These are phyloP conservation scores for Kalmusia sp. DNA, from an alignment of 2,329 filamentous ascomycete species.

Conservation along the genomic window DNA sequence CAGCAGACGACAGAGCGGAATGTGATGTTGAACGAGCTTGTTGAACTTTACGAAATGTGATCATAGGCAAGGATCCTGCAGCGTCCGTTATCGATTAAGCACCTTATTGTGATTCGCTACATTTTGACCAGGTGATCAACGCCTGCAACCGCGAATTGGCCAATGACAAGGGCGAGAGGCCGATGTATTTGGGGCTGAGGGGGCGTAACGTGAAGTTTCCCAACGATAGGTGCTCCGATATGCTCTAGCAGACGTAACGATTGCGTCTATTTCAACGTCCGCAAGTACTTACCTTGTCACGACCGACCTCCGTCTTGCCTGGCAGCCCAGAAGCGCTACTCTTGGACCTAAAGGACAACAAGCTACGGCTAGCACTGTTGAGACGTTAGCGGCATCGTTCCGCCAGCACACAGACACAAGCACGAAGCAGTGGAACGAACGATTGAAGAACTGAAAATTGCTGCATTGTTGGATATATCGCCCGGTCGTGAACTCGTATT, in stretches of 20 bases:
- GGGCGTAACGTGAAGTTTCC: not conserved
- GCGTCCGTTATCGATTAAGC: conserved; percentile 32
- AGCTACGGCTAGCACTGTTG: not conserved
- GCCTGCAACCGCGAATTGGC: conserved; percentile 26
- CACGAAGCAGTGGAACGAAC: not conserved
- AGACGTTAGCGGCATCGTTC: not conserved
- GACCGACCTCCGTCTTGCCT: not conserved
- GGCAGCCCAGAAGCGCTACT: no score
- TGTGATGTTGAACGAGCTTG: conserved; percentile 24
- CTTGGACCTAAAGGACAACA: no score
- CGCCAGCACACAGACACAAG: not conserved
- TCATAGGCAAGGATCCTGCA: conserved; percentile 29
- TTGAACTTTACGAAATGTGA: conserved; percentile 27
- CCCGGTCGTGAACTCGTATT: conserved; percentile 45
- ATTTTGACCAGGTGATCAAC: conserved; percentile 33
- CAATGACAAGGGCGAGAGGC: conserved; percentile 18
- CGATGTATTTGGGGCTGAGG: conserved; percentile 1
- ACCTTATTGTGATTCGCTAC: conserved; percentile 14
- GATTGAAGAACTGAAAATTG: conserved; percentile 27
- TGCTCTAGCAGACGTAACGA: no score
- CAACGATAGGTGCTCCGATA: not conserved
- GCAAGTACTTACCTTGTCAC: not conserved
- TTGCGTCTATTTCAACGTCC: conserved; percentile 6
- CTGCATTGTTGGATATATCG: conserved; percentile 43
- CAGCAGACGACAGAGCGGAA: conserved; percentile 9